Evolutionary conservation across 2,329 filamentous ascomycete species (phyloP), one percentile per base, ranked within the genome.

Genomic region (Aspergillus flavus): DNA sequence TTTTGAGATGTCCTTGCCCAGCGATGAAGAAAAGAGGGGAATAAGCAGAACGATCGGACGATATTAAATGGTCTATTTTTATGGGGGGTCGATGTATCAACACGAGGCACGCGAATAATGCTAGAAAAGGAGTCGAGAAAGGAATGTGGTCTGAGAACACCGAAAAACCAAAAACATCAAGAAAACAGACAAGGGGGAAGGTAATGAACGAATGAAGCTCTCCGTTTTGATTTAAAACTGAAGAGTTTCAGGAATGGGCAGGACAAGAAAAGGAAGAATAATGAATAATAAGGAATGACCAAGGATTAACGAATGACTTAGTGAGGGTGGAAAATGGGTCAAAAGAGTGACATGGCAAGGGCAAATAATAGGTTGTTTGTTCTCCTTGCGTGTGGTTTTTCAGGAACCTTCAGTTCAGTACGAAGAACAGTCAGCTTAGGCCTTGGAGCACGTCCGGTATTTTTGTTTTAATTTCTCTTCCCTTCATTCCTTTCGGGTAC

Each of bases 261-360:
- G 52, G 46, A 55, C 32, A 16, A 26, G n/a, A 55, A 55, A 32
- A 55, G 6, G 36, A 21, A 21, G 3, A 55, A 55, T 16, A 55
- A 54, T 28, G 11, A 11, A 39, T 4, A 55, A 39, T 36, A 39
- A 39, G 21, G n/a, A 39, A 39, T 39, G 52, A 34, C 52, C 9
- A 62, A 63, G 57, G n/a, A 67, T 65, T 63, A 75, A 73, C 68
- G 73, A 75, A 73, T 72, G 73, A 73, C 65, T 75, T 67, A 45
- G 55, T 52, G 64, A 69, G 69, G 66, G 69, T 70, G 69, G 63
- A 52, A n/a, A 28, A 70, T 69, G 63, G 61, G 57, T 57, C 64
- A 58, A 71, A 68, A 57, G 69, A 72, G 65, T 69, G 70, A 69
- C 69, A 72, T 72, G 68, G 68, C 67, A 69, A 63, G 66, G 64